phyloP scores from a whole-genome alignment of 768 basidiomycete genomes.

The Nidularia sp. region DNA sequence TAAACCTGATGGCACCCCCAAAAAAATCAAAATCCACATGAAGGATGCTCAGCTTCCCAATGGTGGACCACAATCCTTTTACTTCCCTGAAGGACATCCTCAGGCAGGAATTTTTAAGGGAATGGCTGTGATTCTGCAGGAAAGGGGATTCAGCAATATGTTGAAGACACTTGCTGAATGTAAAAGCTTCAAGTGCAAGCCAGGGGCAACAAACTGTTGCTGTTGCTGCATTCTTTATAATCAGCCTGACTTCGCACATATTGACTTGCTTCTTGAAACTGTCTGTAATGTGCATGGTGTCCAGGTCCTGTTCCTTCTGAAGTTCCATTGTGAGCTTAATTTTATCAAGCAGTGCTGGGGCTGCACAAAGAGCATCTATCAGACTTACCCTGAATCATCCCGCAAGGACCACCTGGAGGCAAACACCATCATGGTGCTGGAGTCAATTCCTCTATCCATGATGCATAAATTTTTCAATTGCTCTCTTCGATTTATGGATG shows the following conservation, averaged over 20 bases:
- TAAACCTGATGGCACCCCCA: constrained; percentile 14
- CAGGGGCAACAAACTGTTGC: constrained; percentile 22
- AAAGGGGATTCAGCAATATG: constrained; percentile 15
- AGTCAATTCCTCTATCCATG: background rate
- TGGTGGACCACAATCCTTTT: constrained; percentile 22
- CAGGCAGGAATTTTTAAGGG: constrained; percentile 29
- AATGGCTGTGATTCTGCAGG: constrained; percentile 23
- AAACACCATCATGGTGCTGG: background rate
- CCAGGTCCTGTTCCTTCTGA: background rate
- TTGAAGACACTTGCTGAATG: constrained; percentile 21
- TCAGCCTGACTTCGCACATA: constrained; percentile 34
- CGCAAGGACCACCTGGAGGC: background rate
- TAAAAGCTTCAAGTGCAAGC: constrained; percentile 13
- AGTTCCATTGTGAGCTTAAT: constrained; percentile 2
- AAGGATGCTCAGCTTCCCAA: constrained; percentile 9
- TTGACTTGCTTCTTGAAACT: constrained; percentile 24
- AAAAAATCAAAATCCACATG: constrained; percentile 26
- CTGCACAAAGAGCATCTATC: background rate
- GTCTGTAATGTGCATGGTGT: constrained; percentile 14
- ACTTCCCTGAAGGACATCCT: constrained; percentile 21
- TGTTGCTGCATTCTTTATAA: constrained; percentile 29
- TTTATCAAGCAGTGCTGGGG: constrained; percentile 1
- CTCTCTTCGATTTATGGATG: background rate
- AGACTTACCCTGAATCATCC: background rate
- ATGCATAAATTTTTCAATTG: background rate